phyloP scores from a whole-genome alignment of 169 alveolate species.

The Eimeria necatrix region DNA sequence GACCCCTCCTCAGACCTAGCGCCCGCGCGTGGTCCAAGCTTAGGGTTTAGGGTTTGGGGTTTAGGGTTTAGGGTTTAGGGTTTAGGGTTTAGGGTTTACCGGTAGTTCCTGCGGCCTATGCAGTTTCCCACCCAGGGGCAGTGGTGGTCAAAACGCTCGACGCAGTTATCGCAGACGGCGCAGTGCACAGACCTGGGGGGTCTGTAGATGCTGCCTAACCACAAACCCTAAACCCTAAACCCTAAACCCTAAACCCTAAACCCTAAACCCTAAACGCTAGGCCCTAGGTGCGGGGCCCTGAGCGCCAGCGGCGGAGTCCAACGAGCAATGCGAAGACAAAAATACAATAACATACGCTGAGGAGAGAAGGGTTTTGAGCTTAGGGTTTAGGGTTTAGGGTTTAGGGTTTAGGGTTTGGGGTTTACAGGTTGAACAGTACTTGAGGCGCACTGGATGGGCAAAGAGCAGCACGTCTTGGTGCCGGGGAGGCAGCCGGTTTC shows the following conservation, averaged over 20 bases:
- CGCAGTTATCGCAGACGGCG: conserved; percentile 93
- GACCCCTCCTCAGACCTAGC: neutral
- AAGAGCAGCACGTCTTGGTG: neutral
- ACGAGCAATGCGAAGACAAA: neutral
- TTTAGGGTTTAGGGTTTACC: neutral
- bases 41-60: neutral
- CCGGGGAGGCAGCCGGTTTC: conserved; percentile 23
- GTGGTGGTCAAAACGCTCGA: conserved; percentile 95
- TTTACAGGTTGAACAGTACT: neutral
- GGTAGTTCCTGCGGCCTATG: neutral
- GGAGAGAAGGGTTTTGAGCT: neutral
- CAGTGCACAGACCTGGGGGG: conserved; percentile 95
- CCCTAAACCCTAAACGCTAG: neutral
- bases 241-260: conserved; percentile 6
- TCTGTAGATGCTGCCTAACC: conserved; percentile 86
- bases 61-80: neutral
- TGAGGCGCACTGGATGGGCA: neutral
- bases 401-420: conserved; percentile 25
- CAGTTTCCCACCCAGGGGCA: conserved; percentile 93
- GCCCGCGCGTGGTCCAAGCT: neutral
- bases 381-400: neutral
- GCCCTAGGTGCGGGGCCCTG: neutral
- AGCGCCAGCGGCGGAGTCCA: neutral
- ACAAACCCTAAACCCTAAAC: neutral
- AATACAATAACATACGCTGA: too few relatives aligned